phyloP scores from a whole-genome alignment of 192 early-diverging fungal species.

The Backusella luteola region DNA sequence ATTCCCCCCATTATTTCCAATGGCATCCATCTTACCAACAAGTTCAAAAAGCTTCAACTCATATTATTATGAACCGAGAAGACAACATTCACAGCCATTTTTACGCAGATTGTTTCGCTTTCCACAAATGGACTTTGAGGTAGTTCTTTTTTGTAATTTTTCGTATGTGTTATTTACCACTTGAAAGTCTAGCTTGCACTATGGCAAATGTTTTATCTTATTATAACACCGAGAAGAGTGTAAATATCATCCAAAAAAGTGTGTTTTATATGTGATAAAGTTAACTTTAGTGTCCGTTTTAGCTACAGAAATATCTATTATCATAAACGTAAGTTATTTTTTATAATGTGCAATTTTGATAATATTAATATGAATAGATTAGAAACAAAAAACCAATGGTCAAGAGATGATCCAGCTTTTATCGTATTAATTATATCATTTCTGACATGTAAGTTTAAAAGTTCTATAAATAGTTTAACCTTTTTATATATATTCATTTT shows the following conservation, averaged over 20 bases:
- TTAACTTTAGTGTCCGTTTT: neutral
- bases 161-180: neutral
- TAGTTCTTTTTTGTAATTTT: neutral
- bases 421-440: slow-evolving; percentile 69
- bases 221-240: slow-evolving; percentile 80
- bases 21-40: slow-evolving; percentile 7
- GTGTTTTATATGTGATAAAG: neutral
- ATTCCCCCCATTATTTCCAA: neutral
- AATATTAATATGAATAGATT: neutral
- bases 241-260: slow-evolving; percentile 38
- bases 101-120: slow-evolving; percentile 1
- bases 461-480: neutral
- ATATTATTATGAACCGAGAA: neutral
- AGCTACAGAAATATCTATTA: slow-evolving; percentile 95
- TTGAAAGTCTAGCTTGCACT: slow-evolving; percentile 61
- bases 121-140: slow-evolving; percentile 80
- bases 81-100: neutral
- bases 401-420: slow-evolving; percentile 97
- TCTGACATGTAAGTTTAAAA: slow-evolving; percentile 40
- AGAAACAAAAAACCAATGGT: slow-evolving; percentile 99
- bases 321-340: slow-evolving; percentile 76
- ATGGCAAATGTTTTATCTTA: slow-evolving; percentile 89
- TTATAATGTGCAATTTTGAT: neutral
- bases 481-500: neutral
- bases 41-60: neutral